Evolutionary conservation across 345 rosid species (phyloP), one percentile per base, ranked within the genome.

Genomic region (Erodium maritimum): DNA sequence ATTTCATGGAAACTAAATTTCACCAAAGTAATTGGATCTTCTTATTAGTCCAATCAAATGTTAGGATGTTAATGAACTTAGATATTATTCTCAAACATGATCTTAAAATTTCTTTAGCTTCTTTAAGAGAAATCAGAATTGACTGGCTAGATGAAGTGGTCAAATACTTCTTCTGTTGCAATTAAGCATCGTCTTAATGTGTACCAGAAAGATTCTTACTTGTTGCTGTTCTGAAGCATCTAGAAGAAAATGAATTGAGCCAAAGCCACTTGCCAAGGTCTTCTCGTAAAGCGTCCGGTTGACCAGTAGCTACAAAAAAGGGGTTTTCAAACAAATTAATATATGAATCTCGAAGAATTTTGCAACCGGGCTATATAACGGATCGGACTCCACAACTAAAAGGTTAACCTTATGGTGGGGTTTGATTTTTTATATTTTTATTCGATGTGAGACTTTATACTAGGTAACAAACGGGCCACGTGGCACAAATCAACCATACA

Each of bases 161-260:
- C 37, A 29, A 29, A 29, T 29, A 29, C 5, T 3, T 52, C 60
- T 19, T 52, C 5, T 24, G 17, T 23, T 42, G 23, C 19, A 57
- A 23, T 17, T 50, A 46, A 17, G 17, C 17, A 50, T 17, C 17
- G 17, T 50, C 13, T 37, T 19, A 19, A 6, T 50, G 56, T 45
- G 23, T 23, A 45, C 55, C 33, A 18, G 24, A 46, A 56, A 29
- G 63, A 22, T 58, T 71, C 79, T 77, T 64, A 79, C 97, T 73
- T 87, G 95, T 73, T 91, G 97, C 73, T 91, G 96, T 73, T 91
- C 95, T 18, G 97, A 85, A 67, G 96, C 97, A 77, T 91, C 97
- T 73, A 91, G 67, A 75, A 91, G 96, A 73, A 91, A 88, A 73
- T 91, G 88, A 67, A 91, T 85, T 11, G 98, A 74, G 61, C 96